These are phyloP conservation scores for Goffeauzyma gilvescens DNA, from an alignment of 768 basidiomycete species.

Conservation along the genomic window DNA sequence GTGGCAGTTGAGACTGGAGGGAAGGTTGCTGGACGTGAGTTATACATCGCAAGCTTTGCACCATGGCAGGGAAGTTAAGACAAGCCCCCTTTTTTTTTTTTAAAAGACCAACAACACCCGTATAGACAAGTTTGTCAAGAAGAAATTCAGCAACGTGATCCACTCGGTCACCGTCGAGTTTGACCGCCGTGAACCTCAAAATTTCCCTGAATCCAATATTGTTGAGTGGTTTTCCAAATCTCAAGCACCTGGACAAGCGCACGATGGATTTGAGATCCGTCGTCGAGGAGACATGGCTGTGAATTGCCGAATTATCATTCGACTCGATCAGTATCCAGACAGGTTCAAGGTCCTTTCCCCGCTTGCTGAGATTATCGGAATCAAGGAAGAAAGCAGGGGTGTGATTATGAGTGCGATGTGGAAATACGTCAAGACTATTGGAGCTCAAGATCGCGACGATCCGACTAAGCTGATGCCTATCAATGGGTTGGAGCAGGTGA, in stretches of 20 bases:
- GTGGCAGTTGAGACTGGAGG: conserved; percentile 74
- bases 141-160: conserved; percentile 67
- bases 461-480: conserved; percentile 21
- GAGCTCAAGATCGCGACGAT: conserved; percentile 39
- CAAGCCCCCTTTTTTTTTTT: background rate
- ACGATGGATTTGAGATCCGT: conserved; percentile 75
- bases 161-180: conserved; percentile 70
- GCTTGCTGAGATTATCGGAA: conserved; percentile 44
- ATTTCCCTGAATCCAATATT: conserved; percentile 70
- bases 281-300: conserved; percentile 62
- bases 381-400: conserved; percentile 67
- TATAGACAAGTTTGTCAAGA: conserved; percentile 35
- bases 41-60: no score
- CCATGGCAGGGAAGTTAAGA: background rate
- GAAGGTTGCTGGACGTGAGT: conserved; percentile 46
- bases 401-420: conserved; percentile 68
- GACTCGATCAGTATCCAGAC: conserved; percentile 71
- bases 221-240: conserved; percentile 44
- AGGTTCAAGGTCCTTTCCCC: conserved; percentile 63
- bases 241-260: conserved; percentile 36
- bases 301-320: conserved; percentile 61
- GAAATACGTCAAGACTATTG: conserved; percentile 85
- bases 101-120: conserved; percentile 25
- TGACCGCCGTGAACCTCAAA: conserved; percentile 52
- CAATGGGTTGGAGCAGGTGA: conserved; percentile 27